Percentiles rank a stretch among this genome's conserved stretches.
Conservation (phyloP, 352 stramenopile species). For the Blastocystis sp. region DNA sequence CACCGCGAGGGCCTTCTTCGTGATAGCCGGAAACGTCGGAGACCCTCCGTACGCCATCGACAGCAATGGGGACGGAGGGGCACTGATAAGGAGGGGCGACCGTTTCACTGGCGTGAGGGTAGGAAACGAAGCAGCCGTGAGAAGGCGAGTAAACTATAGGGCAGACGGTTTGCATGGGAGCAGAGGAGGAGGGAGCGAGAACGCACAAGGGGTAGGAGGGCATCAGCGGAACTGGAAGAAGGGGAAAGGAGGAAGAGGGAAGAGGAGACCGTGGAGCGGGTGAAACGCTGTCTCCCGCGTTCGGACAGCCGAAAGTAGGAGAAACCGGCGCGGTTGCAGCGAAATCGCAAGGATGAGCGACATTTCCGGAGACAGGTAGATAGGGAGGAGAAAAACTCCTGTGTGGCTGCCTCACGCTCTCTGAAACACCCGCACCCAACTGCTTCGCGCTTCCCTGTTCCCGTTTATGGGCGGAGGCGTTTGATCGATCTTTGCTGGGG, state of each 20-base stretch:
- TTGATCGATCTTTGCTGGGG: neutral
- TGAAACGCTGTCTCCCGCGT: too few relatives aligned
- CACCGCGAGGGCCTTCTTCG: conserved; percentile 32
- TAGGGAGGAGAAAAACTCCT: too few relatives aligned
- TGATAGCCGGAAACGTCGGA: conserved; percentile 50
- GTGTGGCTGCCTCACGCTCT: too few relatives aligned
- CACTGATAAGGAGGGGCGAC: neutral
- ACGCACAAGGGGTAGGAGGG: neutral
- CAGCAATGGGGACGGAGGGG: neutral
- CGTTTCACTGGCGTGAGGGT: neutral
- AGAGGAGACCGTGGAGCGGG: too few relatives aligned
- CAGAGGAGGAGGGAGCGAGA: neutral
- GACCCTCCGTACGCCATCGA: neutral
- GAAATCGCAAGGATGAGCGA: too few relatives aligned
- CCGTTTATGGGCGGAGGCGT: neutral
- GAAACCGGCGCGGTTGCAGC: too few relatives aligned
- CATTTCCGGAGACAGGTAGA: too few relatives aligned
- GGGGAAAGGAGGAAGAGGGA: too few relatives aligned
- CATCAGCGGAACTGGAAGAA: neutral
- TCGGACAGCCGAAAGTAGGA: too few relatives aligned
- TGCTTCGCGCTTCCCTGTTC: neutral
- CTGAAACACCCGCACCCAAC: neutral
- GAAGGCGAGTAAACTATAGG: neutral
- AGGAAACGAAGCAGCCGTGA: neutral
- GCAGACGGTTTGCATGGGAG: neutral